A percentile compares a stretch with the other conserved stretches of the same genome.
phyloP scores from a whole-genome alignment of 805 yeast genomes.

The Candida arabinofermentans region DNA sequence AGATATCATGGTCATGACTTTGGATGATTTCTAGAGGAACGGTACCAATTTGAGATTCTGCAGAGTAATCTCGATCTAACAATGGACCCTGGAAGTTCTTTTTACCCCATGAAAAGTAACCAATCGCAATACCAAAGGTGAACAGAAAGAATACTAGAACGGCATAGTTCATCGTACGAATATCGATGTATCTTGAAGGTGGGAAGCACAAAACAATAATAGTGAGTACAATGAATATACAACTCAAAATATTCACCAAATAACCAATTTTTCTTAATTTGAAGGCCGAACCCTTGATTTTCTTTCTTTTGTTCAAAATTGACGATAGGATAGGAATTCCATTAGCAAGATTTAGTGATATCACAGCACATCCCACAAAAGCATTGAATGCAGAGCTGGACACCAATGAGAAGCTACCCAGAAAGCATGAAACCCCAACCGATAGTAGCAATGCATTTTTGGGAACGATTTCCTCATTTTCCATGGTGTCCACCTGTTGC shows the following conservation, averaged over 20 bases:
- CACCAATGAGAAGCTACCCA: slow-evolving; percentile 63
- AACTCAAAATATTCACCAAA: slow-evolving; percentile 53
- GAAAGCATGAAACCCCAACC: slow-evolving; percentile 52
- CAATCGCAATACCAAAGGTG: slow-evolving; percentile 42
- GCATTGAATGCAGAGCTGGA: slow-evolving; percentile 78
- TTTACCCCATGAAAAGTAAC: slow-evolving; percentile 61
- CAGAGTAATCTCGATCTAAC: slow-evolving; percentile 31
- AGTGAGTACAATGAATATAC: slow-evolving; percentile 57
- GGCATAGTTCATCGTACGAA: slow-evolving; percentile 58
- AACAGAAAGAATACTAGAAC: slow-evolving; percentile 52
- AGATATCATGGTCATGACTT: slow-evolving; percentile 1
- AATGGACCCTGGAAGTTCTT: slow-evolving; percentile 61
- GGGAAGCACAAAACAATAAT: slow-evolving; percentile 66
- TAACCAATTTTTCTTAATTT: slow-evolving; percentile 63
- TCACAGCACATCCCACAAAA: slow-evolving; percentile 78
- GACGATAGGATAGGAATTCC: slow-evolving; percentile 70
- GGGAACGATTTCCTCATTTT: slow-evolving; percentile 57
- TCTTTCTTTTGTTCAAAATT: slow-evolving; percentile 53
- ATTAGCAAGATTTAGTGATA: slow-evolving; percentile 69
- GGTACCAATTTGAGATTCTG: slow-evolving; percentile 5
- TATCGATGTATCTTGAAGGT: slow-evolving; percentile 53
- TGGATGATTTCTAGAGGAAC: background rate
- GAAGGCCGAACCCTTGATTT: slow-evolving; percentile 65
- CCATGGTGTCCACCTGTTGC: slow-evolving; percentile 58
- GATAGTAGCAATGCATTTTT: slow-evolving; percentile 64